phyloP scores from a whole-genome alignment of 441 rosid species.

The Gossypium davidsonii region DNA sequence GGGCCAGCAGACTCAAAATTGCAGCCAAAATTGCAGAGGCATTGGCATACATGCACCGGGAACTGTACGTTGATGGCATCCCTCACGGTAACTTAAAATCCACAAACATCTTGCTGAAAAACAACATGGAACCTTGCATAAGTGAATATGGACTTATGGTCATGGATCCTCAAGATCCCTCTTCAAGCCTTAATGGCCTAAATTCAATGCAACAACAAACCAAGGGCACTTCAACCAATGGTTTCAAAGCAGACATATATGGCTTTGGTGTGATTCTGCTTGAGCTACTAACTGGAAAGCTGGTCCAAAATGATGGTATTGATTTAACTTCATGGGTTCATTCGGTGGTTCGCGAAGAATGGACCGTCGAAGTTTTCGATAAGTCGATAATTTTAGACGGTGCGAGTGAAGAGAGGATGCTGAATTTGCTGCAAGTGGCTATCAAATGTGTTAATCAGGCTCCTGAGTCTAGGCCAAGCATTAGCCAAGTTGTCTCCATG shows the following conservation, averaged over 20 bases:
- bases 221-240: not conserved
- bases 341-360: conserved; percentile 46
- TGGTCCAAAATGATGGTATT: conserved; percentile 34
- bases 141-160: conserved; percentile 59
- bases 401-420: conserved; percentile 55
- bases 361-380: conserved; percentile 63
- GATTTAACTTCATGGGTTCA: conserved; percentile 55
- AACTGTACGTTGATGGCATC: conserved; percentile 28
- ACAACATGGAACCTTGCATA: conserved; percentile 47
- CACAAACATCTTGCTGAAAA: conserved; percentile 44
- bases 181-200: not conserved
- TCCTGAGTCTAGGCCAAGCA: conserved; percentile 25
- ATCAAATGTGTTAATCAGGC: conserved; percentile 39
- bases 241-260: conserved; percentile 37
- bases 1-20: conserved; percentile 41
- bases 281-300: conserved; percentile 49
- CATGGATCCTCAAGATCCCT: conserved; percentile 16
- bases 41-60: conserved; percentile 47
- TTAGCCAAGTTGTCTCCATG: conserved; percentile 38
- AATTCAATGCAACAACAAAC: not conserved
- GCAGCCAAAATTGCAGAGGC: conserved; percentile 40
- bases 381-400: conserved; percentile 37
- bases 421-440: conserved; percentile 54
- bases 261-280: conserved; percentile 47
- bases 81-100: conserved; percentile 63